Percentiles rank a stretch among this genome's conserved stretches.
Conservation (phyloP, 495 filamentous ascomycete genomes). For the Paragyromitra xinjiangensis region DNA sequence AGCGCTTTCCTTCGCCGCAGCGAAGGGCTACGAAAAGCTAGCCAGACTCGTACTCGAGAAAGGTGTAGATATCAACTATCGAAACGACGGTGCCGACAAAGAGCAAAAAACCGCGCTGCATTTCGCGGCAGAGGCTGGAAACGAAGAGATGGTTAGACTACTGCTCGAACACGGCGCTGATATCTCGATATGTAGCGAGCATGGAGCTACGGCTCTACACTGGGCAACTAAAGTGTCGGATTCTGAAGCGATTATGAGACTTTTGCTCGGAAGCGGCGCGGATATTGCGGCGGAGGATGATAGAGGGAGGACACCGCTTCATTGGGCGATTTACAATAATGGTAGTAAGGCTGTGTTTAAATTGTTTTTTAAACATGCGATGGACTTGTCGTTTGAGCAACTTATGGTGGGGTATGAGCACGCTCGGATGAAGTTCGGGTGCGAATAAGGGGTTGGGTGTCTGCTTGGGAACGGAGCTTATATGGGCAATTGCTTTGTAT, state of each 20-base stretch:
- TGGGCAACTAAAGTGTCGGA: not conserved
- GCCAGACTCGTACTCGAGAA: constrained; percentile 9
- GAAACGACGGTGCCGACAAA: not conserved
- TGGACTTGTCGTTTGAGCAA: not conserved
- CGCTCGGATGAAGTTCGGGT: not conserved
- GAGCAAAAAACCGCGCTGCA: constrained; percentile 25
- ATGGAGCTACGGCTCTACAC: constrained; percentile 3
- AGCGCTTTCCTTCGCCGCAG: constrained; percentile 5
- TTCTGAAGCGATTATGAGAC: not conserved
- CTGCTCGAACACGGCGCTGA: constrained; percentile 46
- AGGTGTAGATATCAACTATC: not conserved
- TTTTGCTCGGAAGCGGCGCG: not conserved
- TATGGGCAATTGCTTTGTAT: not conserved
- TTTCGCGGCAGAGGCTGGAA: constrained; percentile 12
- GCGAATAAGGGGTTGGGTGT: not conserved
- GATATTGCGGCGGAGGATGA: not conserved
- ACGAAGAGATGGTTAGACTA: constrained; percentile 13
- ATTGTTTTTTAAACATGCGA: not conserved
- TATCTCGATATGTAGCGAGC: not conserved
- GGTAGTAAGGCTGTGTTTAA: not conserved
- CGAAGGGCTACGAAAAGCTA: not conserved
- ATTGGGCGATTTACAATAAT: not conserved
- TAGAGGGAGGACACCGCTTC: not conserved
- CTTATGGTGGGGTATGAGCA: constrained; percentile 3
- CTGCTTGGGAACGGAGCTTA: not conserved